Base-by-base conservation (phyloP, 2,329 filamentous ascomycete species). In the Aquanectria penicillioides region DNA sequence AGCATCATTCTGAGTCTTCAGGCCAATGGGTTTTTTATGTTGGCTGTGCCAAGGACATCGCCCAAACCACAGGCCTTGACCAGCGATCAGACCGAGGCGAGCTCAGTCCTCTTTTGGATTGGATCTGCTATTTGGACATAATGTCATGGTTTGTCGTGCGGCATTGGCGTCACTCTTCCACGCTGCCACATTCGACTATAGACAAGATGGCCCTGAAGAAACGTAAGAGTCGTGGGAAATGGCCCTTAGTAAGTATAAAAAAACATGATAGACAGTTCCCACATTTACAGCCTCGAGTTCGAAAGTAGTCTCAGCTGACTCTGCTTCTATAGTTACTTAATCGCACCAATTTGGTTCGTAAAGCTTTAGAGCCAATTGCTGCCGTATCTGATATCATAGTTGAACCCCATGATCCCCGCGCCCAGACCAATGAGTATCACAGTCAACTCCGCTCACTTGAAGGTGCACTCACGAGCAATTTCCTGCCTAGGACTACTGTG, bases 91-190 rank as follows among this genome's bases (percentile, higher is more conserved):
- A 28, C n/a, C 11, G 34, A 28, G 28, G 15, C 36, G 46, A 60
- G 8, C 31, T 36, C 5, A 47, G 29, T n/a, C 11, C 37, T 17
- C 33, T 68, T 4, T 28, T 67, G 11, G 63, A 62, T n/a, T 68
- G 65, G 65, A 63, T 62, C n/a, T 59, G 61, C 37, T 68, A 68
- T 23, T 63, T 64, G 12, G 38, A 64, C 12, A 44, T 51, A 5
- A 31, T 68, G 7, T 66, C 64, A n/a, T 47, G 51, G 1, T 68
- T 68, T 15, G 49, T 60, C 11, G 43, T 48, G 9, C 38, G 54
- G 15, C 60, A 68, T 46, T 68, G 65, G 65, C 49, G 28, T 1
- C 55, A 57, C 4, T 37, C 34, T 4, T 18, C 53, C 10, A 2
- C 40, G 2, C 18, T 17, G 6, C 22, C 22, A 2, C 17, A 18